Evolutionary conservation across 129 eudicot species (phyloP).

Genomic region (Pulicaria dysenterica): DNA sequence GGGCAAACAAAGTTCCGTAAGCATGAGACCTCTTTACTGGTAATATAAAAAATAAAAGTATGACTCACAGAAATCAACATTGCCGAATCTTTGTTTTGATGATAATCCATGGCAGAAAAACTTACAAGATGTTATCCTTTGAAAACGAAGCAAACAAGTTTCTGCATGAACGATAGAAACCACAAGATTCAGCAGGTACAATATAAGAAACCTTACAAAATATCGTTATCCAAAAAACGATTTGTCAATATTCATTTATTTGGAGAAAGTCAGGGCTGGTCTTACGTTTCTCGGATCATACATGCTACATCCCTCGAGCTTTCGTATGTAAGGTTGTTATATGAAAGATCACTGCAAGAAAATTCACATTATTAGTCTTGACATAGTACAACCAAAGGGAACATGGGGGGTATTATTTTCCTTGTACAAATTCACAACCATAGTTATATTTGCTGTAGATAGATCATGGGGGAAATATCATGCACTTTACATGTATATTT

Average conservation of each 20-base stretch:
- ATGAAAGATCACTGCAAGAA: conserved; percentile 50
- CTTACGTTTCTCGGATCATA: conserved; percentile 45
- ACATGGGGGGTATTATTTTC: not conserved
- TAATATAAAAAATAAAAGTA: conserved; percentile 6
- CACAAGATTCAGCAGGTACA: not conserved
- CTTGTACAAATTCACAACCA: not conserved
- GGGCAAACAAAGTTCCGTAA: conserved; percentile 29
- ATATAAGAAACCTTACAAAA: not conserved
- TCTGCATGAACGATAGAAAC: conserved; percentile 29
- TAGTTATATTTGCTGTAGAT: not conserved
- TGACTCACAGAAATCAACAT: not conserved
- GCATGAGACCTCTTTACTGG: conserved; percentile 39
- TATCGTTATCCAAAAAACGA: too few relatives aligned
- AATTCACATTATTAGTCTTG: not conserved
- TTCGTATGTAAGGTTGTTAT: conserved; percentile 45
- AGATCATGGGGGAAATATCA: not conserved
- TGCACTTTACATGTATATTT: too few relatives aligned
- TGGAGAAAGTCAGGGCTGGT: not conserved
- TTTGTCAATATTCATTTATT: not conserved
- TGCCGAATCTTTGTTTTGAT: not conserved
- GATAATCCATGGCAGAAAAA: not conserved
- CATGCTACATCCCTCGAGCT: conserved; percentile 29
- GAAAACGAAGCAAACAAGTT: conserved; percentile 40
- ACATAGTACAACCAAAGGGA: conserved; percentile 1
- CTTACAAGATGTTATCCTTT: conserved; percentile 37